Percentiles rank a stretch among this genome's conserved stretches.
Conservation (phyloP, 257 asterid species). For the Echium plantagineum region DNA sequence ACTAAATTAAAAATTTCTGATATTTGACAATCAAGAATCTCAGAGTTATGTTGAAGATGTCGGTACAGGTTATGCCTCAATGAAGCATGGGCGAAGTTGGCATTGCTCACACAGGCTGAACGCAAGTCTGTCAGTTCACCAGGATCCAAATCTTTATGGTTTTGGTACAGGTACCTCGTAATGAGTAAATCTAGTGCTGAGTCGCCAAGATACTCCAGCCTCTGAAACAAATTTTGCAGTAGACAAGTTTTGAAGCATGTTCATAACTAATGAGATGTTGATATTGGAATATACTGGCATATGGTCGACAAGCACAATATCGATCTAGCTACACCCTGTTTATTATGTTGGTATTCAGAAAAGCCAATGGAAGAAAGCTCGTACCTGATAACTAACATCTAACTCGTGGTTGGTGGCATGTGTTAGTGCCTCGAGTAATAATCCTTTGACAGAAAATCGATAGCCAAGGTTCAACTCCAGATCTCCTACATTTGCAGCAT, state of each 20-base stretch:
- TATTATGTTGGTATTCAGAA: no score
- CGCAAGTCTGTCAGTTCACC: conserved; percentile 92
- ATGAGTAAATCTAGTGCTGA: conserved; percentile 79
- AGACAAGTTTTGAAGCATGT: no score
- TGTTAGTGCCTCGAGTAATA: conserved; percentile 83
- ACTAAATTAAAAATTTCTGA: conserved; percentile 36
- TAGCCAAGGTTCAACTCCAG: conserved; percentile 66
- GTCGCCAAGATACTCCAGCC: conserved; percentile 97
- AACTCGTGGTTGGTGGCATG: conserved; percentile 44
- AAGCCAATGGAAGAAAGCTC: neutral
- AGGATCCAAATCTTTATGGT: conserved; percentile 60
- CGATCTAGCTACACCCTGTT: neutral
- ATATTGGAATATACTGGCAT: neutral
- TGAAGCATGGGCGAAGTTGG: conserved; percentile 71
- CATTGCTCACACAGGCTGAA: conserved; percentile 80
- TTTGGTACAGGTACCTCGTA: conserved; percentile 58
- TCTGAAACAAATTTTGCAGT: conserved; percentile 28
- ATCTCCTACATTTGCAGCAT: conserved; percentile 26
- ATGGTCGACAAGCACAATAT: neutral
- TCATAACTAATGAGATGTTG: no score
- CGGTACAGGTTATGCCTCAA: conserved; percentile 48
- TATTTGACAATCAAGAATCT: conserved; percentile 39
- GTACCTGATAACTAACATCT: conserved; percentile 22
- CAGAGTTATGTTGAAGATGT: conserved; percentile 62
- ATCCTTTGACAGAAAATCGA: conserved; percentile 56